Base-by-base conservation (phyloP, 2,329 filamentous ascomycete genomes). In the Paraconiothyrium sp. region DNA sequence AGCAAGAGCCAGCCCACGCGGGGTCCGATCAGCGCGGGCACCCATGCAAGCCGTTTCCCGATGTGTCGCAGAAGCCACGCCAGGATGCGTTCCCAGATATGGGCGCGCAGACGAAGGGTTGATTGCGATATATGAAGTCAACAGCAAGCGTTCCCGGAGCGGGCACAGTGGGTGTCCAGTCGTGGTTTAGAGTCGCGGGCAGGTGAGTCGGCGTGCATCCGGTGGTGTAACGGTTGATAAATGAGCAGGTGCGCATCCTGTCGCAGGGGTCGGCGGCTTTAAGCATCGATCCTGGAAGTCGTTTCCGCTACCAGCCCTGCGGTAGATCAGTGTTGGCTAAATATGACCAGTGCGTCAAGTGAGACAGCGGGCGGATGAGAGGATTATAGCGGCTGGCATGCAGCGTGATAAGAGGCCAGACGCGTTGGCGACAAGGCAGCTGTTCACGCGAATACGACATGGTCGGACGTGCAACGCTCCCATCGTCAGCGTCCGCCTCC, bases 1-100 rank as follows among this genome's bases (percentile, higher is more conserved):
- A 64, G 59, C 60, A 57, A 60, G 56, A 62, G 59, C 49, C 44
- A 56, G 65, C 60, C 65, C 65, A 67, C 64, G 64, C 70, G 69
- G 69, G 63, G 61, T 66, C 66, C 52, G 68, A 67, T 72, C 69
- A 73, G 70, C 69, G 68, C 63, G 58, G 27, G 72, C 71, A 68
- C 61, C 71, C 63, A 67, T 73, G 71, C 70, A 72, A 49, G 61
- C 54, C 54, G 52, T 48, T 62, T 43, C 71, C 67, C 63, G 66
- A 69, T 60, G 57, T 60, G 68, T 70, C 54, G 64, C 64, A 64
- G 63, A 59, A 62, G 57, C 57, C 60, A 66, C 57, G 62, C 63
- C 61, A 65, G 61, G 54, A 58, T 34, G 58, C 24, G 59, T 69
- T 68, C 67, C 63, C 67, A 59, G 63, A 58, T 59, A 60, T 54